Evolutionary conservation across 805 yeast genomes (phyloP), one percentile per base, ranked within the genome.

Genomic region (Suhomyces xylopsoci): DNA sequence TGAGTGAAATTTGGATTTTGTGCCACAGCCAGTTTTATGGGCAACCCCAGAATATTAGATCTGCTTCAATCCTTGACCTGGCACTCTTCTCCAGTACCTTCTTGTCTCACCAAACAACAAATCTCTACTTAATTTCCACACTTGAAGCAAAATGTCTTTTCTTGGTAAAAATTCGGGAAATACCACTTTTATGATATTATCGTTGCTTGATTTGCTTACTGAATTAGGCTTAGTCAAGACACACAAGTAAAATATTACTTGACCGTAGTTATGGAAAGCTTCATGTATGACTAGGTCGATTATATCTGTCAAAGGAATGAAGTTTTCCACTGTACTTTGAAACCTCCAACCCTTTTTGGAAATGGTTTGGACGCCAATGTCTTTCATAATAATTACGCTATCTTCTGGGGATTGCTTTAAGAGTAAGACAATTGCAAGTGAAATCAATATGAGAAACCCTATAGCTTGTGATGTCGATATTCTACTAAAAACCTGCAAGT

Each of bases 241-340:
- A 42, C 85, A 82, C 64, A 88, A 68, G 61, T 87, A 85, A 63
- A 78, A 85, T 2, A 85, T 72, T 8, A 87, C 90, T 56, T 75
- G 77, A 55, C 84, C 84, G 55, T 83, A 80, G 5, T 86, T 86
- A 51, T 76, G 76, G 63, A 89, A 88, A 0, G 88, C 92, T 65
- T 89, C 96, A 62, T 87, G 87, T 24, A 89, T 83, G 0, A 87
- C 80, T 9, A 88, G 65, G 64, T 88, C 93, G 3, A 80, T 77
- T 49, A 88, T 76, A 45, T 73, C 73, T 45, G 78, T 80, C 38
- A 76, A 67, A 0, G 91, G 86, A 9, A 86, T 76, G 63, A 88
- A 86, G 25, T 69, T 58, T 40, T 66, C 66, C 7, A 50, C 51
- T n/a, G 52, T 53, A 17, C 58, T 58, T n/a, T 61, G 50, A 7